These are phyloP conservation scores for Wickerhamomyces sp. DNA, from an alignment of 1,139 yeast genomes.

Conservation along the genomic window DNA sequence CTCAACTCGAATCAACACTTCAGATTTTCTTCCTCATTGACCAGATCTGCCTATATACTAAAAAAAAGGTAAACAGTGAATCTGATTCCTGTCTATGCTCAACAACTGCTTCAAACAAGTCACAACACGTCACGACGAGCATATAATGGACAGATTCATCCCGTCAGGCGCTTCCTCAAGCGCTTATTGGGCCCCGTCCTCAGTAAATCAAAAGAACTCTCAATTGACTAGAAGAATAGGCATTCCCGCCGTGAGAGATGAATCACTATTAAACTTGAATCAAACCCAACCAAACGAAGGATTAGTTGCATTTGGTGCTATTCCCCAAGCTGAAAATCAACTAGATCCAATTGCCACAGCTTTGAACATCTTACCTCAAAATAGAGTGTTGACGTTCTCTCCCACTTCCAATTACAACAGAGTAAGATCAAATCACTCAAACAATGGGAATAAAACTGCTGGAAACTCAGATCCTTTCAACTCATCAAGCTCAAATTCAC, in stretches of 20 bases:
- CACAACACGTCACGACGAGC: constrained; percentile 3
- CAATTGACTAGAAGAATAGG: constrained; percentile 12
- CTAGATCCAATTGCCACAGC: constrained; percentile 44
- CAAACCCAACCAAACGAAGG: constrained; percentile 14
- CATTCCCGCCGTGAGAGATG: constrained; percentile 14
- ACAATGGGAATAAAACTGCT: not conserved
- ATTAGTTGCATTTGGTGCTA: constrained; percentile 6
- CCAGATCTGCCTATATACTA: too few species aligned
- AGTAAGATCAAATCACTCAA: not conserved
- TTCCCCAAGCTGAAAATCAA: constrained; percentile 15
- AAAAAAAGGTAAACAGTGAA: not conserved
- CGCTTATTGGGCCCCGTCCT: constrained; percentile 16
- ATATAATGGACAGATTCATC: constrained; percentile 28
- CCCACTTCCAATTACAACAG: constrained; percentile 15
- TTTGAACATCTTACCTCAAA: constrained; percentile 34
- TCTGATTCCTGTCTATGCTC: constrained; percentile 3
- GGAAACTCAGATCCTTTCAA: not conserved
- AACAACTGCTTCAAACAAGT: constrained; percentile 2
- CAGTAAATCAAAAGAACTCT: constrained; percentile 15
- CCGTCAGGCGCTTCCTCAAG: constrained; percentile 27
- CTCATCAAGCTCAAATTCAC: constrained; percentile 14
- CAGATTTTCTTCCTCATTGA: not conserved
- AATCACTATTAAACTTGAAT: constrained; percentile 15
- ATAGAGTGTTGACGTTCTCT: constrained; percentile 33
- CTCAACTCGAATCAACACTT: not conserved